A percentile compares a stretch with the other conserved stretches of the same genome.
Evolutionary conservation across 768 basidiomycete species (phyloP).

Genomic region (Tulasnella sp.): DNA sequence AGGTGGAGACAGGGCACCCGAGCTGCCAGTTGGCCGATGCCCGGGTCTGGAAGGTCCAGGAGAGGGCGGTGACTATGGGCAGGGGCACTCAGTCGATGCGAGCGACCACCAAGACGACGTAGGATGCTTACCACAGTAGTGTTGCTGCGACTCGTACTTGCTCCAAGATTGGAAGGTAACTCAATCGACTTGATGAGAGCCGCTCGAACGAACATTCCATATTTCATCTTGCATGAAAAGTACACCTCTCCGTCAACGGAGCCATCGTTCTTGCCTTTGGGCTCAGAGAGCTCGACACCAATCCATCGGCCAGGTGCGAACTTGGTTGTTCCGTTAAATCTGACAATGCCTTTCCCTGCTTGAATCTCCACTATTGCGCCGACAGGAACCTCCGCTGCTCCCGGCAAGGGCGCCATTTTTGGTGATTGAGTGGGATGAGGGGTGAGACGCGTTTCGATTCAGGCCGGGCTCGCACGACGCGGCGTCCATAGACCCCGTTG

Average conservation of each 20-base stretch:
- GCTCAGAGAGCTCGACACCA: conserved; percentile 82
- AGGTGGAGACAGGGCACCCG: conserved; percentile 31
- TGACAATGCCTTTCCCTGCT: conserved; percentile 79
- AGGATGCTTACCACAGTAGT: conserved; percentile 4
- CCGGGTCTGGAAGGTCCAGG: conserved; percentile 28
- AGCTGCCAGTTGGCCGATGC: conserved; percentile 24
- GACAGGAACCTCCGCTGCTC: conserved; percentile 46
- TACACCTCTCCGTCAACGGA: conserved; percentile 76
- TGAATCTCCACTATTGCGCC: conserved; percentile 80
- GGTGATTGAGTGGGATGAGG: neutral
- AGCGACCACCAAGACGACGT: neutral
- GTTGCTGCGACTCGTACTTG: conserved; percentile 3
- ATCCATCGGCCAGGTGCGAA: conserved; percentile 94
- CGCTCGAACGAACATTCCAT: conserved; percentile 89
- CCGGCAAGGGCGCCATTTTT: conserved; percentile 27
- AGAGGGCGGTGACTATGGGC: conserved; percentile 11
- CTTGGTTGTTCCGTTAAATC: conserved; percentile 80
- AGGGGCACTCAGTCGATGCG: neutral
- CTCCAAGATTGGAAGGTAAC: conserved; percentile 39
- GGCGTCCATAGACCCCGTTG: neutral
- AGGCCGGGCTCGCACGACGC: conserved; percentile 6
- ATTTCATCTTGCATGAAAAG: conserved; percentile 72
- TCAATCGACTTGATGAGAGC: conserved; percentile 74
- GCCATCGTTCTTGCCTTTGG: conserved; percentile 95
- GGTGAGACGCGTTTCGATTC: conserved; percentile 13